Base-by-base conservation (phyloP, 2,329 filamentous ascomycete genomes). In the Epichloe uncinata region DNA sequence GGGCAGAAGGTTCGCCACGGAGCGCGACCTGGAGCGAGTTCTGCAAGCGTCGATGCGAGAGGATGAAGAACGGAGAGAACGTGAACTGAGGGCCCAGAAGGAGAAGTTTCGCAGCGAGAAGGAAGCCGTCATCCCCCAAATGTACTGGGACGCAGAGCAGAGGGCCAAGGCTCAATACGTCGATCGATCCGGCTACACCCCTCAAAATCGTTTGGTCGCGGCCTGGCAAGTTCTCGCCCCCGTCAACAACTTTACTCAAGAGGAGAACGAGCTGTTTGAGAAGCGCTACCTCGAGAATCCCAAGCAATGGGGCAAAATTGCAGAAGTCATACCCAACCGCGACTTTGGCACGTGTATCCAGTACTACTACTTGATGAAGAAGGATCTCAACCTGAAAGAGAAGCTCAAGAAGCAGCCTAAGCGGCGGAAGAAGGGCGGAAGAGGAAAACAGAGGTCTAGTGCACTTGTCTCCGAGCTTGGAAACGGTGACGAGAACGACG, bases 351-450 rank as follows among this genome's bases (percentile, higher is more conserved):
- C 85, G 44, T 88, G 84, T 64, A 93, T 93, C 57, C 84, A 88
- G 61, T 88, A 90, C 64, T 93, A 93, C 66, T 93, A 93, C 64
- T 74, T 86, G 54, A 86, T 84, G 61, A 93, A 81, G 68, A 84
- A 84, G 67, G 75, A 81, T 44, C 77, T 81, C 41, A 82, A 86
- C 54, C 81, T 90, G 53, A 88, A 90, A 63, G 84, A 87, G 60
- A 87, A 85, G 65, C 73, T 84, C 33, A 82, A 79, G 64, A 80
- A 74, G 66, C 80, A 78, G 64, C 78, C 74, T 52, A 78, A 73
- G 63, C 72, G 73, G 59, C 71, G 76, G 53, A 78, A 75, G 68
- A 75, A 77, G 72, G 67, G 73, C 61, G 57, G 72, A 56, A 65
- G 78, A 58, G 73, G 71, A 36, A 81, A 82, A 63, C 74, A 78